A percentile compares a stretch with the other conserved stretches of the same genome.
These are phyloP conservation scores for Lenzites betulinus DNA, from an alignment of 768 basidiomycete species.

Conservation along the genomic window DNA sequence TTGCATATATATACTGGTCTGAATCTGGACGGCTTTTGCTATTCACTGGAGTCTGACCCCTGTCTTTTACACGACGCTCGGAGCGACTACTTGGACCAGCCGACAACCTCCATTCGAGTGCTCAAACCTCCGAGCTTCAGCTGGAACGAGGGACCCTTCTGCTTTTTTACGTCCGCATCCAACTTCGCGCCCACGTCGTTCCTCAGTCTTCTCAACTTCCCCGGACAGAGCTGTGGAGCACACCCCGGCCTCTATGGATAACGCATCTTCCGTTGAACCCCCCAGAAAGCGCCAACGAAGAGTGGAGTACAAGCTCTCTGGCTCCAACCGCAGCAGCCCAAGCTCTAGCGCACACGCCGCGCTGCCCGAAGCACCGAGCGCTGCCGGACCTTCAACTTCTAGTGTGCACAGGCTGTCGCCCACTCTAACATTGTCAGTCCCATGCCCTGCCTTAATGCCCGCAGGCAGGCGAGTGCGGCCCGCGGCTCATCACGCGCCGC, in stretches of 20 bases:
- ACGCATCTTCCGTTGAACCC: neutral
- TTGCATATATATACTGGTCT: too few species aligned
- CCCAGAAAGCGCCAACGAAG: slow-evolving; percentile 24
- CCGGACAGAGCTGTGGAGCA: neutral
- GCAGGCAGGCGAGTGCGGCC: neutral
- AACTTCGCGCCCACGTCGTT: neutral
- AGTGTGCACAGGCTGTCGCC: neutral
- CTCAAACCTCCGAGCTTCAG: too few species aligned
- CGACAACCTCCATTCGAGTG: too few species aligned
- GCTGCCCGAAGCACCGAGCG: neutral
- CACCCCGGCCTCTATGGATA: neutral
- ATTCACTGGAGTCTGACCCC: too few species aligned
- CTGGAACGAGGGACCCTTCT: too few species aligned
- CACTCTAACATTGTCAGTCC: neutral
- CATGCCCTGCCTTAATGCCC: neutral
- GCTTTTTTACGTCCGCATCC: neutral
- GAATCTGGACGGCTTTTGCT: too few species aligned
- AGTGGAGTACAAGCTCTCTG: neutral
- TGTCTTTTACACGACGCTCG: too few species aligned
- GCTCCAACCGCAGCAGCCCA: neutral
- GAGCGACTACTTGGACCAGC: too few species aligned
- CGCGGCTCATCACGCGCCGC: neutral
- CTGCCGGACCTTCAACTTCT: slow-evolving; percentile 2
- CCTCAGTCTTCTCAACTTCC: neutral
- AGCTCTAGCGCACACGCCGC: neutral